phyloP scores from a whole-genome alignment of 2,329 filamentous ascomycete species.

The Ophiostoma triangulosporum region DNA sequence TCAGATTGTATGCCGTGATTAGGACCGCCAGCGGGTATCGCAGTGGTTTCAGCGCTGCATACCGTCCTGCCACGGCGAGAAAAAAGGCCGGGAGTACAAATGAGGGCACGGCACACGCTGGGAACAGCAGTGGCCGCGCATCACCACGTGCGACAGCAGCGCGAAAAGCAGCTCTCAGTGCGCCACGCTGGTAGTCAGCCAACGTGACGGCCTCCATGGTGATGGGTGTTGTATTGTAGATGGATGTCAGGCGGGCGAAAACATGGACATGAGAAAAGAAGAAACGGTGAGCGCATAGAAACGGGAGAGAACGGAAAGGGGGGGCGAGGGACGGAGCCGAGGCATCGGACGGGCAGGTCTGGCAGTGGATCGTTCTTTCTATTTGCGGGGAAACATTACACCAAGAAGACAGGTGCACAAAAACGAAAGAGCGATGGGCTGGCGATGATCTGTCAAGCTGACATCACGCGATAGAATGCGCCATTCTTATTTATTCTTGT shows the following conservation, averaged over 20 bases:
- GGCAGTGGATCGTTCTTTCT: not conserved
- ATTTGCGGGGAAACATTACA: not conserved
- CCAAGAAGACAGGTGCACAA: not conserved
- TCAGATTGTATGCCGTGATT: slow-evolving; percentile 31
- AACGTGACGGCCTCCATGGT: slow-evolving; percentile 8
- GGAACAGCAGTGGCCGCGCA: slow-evolving; percentile 34
- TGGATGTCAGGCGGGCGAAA: not conserved
- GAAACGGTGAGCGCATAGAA: not conserved
- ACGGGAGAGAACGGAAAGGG: not conserved
- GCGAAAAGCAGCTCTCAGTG: slow-evolving; percentile 9
- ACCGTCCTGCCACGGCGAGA: slow-evolving; percentile 29
- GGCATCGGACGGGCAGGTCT: not conserved
- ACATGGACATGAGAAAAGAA: not conserved
- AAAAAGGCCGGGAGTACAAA: slow-evolving; percentile 39
- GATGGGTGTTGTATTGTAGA: not conserved
- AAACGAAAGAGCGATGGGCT: not conserved
- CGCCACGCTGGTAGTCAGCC: slow-evolving; percentile 11
- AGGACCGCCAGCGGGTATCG: slow-evolving; percentile 31
- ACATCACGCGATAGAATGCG: too few relatives aligned
- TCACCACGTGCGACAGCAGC: slow-evolving; percentile 8
- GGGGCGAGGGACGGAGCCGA: not conserved
- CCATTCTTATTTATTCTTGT: too few relatives aligned
- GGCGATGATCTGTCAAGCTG: too few relatives aligned
- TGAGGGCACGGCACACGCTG: slow-evolving; percentile 33
- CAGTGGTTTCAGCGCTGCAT: slow-evolving; percentile 33